phyloP scores from a whole-genome alignment of 2,329 filamentous ascomycete species.

The Coniochaeta pulveracea region DNA sequence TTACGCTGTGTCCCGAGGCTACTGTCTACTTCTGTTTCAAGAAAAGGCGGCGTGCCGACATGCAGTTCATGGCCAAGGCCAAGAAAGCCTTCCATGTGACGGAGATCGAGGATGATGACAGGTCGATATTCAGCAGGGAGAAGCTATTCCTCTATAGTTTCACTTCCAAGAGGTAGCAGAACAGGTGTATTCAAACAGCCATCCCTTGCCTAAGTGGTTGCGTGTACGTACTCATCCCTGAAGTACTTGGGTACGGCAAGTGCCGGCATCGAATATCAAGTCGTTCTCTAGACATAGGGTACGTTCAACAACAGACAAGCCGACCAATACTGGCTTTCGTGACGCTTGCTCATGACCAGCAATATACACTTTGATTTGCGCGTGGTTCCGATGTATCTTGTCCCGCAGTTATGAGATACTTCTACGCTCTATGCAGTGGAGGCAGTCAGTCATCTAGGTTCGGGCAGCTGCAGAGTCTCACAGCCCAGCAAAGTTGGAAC shows the following conservation, averaged over 20 bases:
- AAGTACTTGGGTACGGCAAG: constrained; percentile 1
- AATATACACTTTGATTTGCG: too few species aligned
- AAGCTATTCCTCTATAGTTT: constrained; percentile 51
- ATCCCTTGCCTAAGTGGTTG: constrained; percentile 4
- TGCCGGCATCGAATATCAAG: neutral
- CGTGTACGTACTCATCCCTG: too few species aligned
- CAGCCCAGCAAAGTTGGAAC: too few species aligned
- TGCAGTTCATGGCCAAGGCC: constrained; percentile 62
- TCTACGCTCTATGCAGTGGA: too few species aligned
- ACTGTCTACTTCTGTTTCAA: constrained; percentile 84
- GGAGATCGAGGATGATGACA: constrained; percentile 51
- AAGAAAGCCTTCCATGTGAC: constrained; percentile 54
- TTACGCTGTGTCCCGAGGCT: constrained; percentile 57
- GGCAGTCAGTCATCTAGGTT: too few species aligned
- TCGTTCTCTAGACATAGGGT: too few species aligned
- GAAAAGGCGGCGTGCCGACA: constrained; percentile 71
- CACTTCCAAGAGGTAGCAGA: constrained; percentile 14
- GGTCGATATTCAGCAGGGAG: constrained; percentile 43
- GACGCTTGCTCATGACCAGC: too few species aligned
- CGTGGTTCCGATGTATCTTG: too few species aligned
- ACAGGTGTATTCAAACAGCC: constrained; percentile 3
- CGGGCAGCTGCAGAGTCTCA: too few species aligned
- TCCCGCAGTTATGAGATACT: too few species aligned
- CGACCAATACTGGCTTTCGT: too few species aligned
- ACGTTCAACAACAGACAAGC: too few species aligned